A percentile compares a stretch with the other conserved stretches of the same genome.
Conservation (phyloP, 495 filamentous ascomycete genomes). For the Achaetomiella virescens region DNA sequence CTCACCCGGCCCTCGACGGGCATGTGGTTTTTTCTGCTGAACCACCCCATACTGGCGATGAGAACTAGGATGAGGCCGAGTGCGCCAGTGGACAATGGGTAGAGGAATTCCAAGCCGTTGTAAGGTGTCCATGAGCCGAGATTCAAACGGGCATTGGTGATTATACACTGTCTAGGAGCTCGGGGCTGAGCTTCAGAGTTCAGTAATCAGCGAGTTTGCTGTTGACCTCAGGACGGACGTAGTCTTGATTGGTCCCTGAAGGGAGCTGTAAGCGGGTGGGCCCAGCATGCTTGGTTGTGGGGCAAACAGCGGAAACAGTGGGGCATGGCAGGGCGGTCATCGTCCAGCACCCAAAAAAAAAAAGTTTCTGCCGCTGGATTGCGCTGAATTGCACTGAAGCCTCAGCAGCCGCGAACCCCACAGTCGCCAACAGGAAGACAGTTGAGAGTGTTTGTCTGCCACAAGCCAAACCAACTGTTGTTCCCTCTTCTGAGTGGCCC, state of each 20-base stretch:
- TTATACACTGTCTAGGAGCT: not conserved
- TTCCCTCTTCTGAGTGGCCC: not conserved
- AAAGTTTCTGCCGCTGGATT: conserved; percentile 6
- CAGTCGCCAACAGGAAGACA: not conserved
- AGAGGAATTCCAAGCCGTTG: conserved; percentile 7
- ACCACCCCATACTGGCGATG: conserved; percentile 56
- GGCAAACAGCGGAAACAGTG: not conserved
- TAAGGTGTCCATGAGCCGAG: conserved; percentile 18
- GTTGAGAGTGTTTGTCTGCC: not conserved
- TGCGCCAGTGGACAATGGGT: conserved; percentile 30
- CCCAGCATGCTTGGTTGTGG: not conserved
- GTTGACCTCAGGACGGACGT: not conserved
- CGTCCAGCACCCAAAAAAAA: not conserved
- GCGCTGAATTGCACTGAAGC: not conserved
- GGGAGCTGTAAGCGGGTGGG: not conserved
- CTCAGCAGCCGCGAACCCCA: not conserved
- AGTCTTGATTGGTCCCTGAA: not conserved
- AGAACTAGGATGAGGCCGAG: conserved; percentile 43
- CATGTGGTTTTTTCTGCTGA: conserved; percentile 66
- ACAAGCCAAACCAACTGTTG: not conserved
- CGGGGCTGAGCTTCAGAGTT: not conserved
- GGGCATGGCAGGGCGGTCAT: not conserved
- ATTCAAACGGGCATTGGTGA: not conserved
- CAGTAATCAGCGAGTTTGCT: not conserved
- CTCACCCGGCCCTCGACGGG: conserved; percentile 72